Evolutionary conservation across 1,139 yeast genomes (phyloP).

Genomic region (Yamadazyma dushanensis): DNA sequence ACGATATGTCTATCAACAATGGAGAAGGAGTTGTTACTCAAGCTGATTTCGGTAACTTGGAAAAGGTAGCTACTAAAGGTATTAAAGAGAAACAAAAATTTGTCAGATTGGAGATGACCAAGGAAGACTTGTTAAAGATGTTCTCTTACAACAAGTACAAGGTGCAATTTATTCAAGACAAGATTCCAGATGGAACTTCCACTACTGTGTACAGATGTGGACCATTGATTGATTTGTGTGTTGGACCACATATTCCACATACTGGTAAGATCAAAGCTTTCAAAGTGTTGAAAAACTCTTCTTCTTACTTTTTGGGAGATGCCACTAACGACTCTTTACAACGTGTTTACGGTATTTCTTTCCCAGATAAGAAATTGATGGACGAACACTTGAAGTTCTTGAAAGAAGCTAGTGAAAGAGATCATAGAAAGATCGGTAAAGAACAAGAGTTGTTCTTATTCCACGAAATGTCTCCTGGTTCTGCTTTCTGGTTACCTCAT

Average conservation of each 20-base stretch:
- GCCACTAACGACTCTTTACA: conserved; percentile 91
- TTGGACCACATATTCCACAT: conserved; percentile 98
- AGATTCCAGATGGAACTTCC: conserved; percentile 94
- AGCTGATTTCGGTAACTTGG: conserved; percentile 81
- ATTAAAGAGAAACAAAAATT: conserved; percentile 96
- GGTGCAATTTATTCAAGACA: conserved; percentile 80
- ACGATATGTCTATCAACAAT: conserved; percentile 87
- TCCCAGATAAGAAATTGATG: conserved; percentile 98
- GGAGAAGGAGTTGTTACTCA: conserved; percentile 77
- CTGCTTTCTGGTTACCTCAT: conserved; percentile 97
- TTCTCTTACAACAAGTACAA: conserved; percentile 95
- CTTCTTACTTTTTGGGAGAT: conserved; percentile 96
- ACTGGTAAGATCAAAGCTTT: conserved; percentile 95
- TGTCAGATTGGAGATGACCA: conserved; percentile 88
- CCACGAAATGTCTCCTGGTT: conserved; percentile 96
- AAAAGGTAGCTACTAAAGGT: conserved; percentile 84
- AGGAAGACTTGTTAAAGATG: conserved; percentile 90
- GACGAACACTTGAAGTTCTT: conserved; percentile 92
- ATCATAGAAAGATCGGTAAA: conserved; percentile 93
- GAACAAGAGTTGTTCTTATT: conserved; percentile 96
- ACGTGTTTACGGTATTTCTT: conserved; percentile 96
- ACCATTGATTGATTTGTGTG: conserved; percentile 93
- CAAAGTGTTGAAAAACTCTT: conserved; percentile 91
- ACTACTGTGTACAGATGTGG: conserved; percentile 99
- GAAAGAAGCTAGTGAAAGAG: conserved; percentile 96